These are phyloP conservation scores for Globisporangium emineosum DNA, from an alignment of 352 stramenopile genomes.

Conservation along the genomic window DNA sequence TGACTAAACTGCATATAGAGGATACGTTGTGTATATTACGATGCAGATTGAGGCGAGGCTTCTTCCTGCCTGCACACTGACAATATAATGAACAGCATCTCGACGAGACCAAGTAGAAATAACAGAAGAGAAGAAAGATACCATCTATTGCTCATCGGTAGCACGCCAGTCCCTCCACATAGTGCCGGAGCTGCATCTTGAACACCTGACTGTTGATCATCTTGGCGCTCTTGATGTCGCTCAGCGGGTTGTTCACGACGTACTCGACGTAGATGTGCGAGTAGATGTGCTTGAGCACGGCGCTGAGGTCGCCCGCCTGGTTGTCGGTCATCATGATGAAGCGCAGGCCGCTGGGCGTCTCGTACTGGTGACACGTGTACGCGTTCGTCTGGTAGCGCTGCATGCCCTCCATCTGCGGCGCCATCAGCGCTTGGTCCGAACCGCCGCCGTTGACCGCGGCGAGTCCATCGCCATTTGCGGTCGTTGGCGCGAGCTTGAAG, in stretches of 20 bases:
- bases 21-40: conserved; percentile 2
- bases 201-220: conserved; percentile 80
- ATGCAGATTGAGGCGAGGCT: background rate
- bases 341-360: conserved; percentile 84
- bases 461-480: conserved; percentile 5
- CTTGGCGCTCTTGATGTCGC: conserved; percentile 69
- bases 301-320: conserved; percentile 74
- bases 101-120: background rate
- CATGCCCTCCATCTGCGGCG: conserved; percentile 42
- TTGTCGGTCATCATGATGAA: conserved; percentile 93
- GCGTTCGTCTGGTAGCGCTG: conserved; percentile 84
- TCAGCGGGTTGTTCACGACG: conserved; percentile 89
- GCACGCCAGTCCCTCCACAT: conserved; percentile 69
- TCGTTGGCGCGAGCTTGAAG: conserved; percentile 65
- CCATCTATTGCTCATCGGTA: conserved; percentile 41
- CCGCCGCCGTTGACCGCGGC: conserved; percentile 16
- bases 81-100: too few relatives aligned
- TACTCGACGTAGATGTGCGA: conserved; percentile 87
- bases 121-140: background rate
- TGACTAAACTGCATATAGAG: too few relatives aligned
- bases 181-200: conserved; percentile 62
- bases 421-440: conserved; percentile 15
- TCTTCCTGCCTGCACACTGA: too few relatives aligned
- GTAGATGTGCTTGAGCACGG: conserved; percentile 87
- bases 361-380: conserved; percentile 91